Conservation (phyloP, 352 stramenopile species). For the Globisporangium takayamanum region DNA sequence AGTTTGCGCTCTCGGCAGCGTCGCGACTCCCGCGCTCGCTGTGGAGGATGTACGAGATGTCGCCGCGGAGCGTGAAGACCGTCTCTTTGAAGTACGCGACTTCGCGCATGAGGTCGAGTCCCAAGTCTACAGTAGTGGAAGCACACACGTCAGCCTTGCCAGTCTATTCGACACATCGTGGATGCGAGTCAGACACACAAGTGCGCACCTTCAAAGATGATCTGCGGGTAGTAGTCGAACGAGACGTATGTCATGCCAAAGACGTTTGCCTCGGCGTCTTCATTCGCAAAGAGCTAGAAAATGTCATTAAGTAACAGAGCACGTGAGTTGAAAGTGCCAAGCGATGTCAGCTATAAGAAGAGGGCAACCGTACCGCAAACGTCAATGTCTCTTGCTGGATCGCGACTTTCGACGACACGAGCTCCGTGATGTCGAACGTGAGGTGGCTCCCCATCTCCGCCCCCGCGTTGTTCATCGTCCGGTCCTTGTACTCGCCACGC, state of each 20-base stretch:
- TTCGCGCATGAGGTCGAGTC: constrained; percentile 77
- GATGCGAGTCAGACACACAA: background rate
- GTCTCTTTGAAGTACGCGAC: constrained; percentile 73
- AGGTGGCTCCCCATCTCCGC: constrained; percentile 57
- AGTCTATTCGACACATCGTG: background rate
- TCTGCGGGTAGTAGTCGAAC: constrained; percentile 69
- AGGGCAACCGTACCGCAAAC: constrained; percentile 35
- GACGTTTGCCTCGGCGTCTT: constrained; percentile 44
- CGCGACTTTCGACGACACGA: constrained; percentile 47
- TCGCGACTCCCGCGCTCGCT: constrained; percentile 69
- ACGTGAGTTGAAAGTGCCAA: background rate
- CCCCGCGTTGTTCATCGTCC: constrained; percentile 46
- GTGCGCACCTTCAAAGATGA: constrained; percentile 58
- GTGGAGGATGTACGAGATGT: constrained; percentile 79
- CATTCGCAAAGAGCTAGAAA: constrained; percentile 36
- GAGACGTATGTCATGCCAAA: constrained; percentile 54
- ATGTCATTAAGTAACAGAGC: background rate
- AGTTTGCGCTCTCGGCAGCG: constrained; percentile 69
- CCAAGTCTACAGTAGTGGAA: constrained; percentile 31
- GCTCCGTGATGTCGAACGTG: constrained; percentile 77
- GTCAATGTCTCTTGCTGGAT: constrained; percentile 35
- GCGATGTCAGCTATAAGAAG: background rate
- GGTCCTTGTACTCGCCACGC: constrained; percentile 29
- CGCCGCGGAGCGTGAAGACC: constrained; percentile 68
- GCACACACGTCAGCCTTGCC: background rate